phyloP scores from a whole-genome alignment of 1,284 basidiomycete genomes.

The Rhodotorula sp. region DNA sequence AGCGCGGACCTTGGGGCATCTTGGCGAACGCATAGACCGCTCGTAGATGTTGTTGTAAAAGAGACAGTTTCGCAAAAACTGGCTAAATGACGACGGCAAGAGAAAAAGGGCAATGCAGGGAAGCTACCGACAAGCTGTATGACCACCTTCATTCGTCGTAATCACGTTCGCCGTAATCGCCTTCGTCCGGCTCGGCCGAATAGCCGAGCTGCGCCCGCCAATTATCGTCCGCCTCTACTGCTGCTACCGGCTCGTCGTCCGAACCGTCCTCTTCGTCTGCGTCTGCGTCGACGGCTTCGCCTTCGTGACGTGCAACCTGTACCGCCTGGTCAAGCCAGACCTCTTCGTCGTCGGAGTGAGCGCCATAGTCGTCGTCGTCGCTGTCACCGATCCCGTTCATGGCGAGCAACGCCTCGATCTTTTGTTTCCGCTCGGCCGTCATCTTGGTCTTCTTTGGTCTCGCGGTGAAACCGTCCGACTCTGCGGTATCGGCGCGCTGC shows the following conservation, averaged over 20 bases:
- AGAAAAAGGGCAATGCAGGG: background rate
- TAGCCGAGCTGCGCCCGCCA: background rate
- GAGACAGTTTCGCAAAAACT: background rate
- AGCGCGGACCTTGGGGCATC: slow-evolving; percentile 17
- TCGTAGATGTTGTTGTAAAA: background rate
- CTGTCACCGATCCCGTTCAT: background rate
- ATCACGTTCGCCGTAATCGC: background rate
- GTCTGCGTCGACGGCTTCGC: slow-evolving; percentile 9
- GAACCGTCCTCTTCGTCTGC: background rate
- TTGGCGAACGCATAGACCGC: background rate
- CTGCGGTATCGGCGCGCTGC: background rate
- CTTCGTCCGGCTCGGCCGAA: background rate
- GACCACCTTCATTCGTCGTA: background rate
- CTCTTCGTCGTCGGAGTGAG: background rate
- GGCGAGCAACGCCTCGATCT: slow-evolving; percentile 19
- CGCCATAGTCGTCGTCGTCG: slow-evolving; percentile 15
- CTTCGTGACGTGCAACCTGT: slow-evolving; percentile 7
- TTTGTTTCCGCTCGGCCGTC: slow-evolving; percentile 1
- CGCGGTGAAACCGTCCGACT: slow-evolving; percentile 3
- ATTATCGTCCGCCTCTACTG: background rate
- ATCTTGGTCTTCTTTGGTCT: slow-evolving; percentile 16
- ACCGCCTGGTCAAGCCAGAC: slow-evolving; percentile 1
- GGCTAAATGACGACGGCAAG: background rate
- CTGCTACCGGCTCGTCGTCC: background rate
- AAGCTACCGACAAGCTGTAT: too few species aligned